phyloP scores from a whole-genome alignment of 768 basidiomycete species.

The Boletus subcaerulescens region DNA sequence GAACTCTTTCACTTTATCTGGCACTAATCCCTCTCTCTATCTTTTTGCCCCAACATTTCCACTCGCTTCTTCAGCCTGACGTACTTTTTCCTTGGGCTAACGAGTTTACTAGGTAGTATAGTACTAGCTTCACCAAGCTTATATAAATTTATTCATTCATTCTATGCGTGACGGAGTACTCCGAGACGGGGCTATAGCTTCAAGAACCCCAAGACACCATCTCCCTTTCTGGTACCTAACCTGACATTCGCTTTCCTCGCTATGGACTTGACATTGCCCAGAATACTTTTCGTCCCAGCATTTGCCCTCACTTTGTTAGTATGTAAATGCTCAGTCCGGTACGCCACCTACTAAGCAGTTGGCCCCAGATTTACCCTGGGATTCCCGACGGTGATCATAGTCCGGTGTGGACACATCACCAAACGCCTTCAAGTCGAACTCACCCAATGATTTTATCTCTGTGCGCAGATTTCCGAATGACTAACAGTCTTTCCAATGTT shows the following conservation, averaged over 20 bases:
- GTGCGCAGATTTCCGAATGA: constrained; percentile 56
- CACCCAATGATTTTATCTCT: not conserved
- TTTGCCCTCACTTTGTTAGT: constrained; percentile 7
- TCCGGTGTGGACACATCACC: constrained; percentile 38
- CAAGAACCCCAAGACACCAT: too few relatives aligned
- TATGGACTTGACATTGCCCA: constrained; percentile 22
- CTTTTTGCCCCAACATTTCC: too few relatives aligned
- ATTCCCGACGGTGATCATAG: constrained; percentile 46
- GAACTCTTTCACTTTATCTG: too few relatives aligned
- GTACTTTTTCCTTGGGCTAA: too few relatives aligned
- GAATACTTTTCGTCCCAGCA: not conserved
- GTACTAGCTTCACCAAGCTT: too few relatives aligned
- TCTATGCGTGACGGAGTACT: too few relatives aligned
- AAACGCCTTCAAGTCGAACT: not conserved
- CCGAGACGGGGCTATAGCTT: too few relatives aligned
- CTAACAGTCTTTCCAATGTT: constrained; percentile 53
- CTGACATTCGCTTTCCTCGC: constrained; percentile 1
- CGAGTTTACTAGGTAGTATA: too few relatives aligned
- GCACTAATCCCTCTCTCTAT: too few relatives aligned
- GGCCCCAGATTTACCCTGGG: constrained; percentile 42
- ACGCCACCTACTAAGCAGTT: constrained; percentile 31
- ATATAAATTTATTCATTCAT: too few relatives aligned
- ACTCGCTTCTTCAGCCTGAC: too few relatives aligned
- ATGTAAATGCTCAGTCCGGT: constrained; percentile 23
- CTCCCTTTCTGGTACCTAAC: not conserved